Percentiles rank a stretch among this genome's conserved stretches.
Conservation (phyloP, 2,329 filamentous ascomycete genomes). For the Calonectria fujianensis region DNA sequence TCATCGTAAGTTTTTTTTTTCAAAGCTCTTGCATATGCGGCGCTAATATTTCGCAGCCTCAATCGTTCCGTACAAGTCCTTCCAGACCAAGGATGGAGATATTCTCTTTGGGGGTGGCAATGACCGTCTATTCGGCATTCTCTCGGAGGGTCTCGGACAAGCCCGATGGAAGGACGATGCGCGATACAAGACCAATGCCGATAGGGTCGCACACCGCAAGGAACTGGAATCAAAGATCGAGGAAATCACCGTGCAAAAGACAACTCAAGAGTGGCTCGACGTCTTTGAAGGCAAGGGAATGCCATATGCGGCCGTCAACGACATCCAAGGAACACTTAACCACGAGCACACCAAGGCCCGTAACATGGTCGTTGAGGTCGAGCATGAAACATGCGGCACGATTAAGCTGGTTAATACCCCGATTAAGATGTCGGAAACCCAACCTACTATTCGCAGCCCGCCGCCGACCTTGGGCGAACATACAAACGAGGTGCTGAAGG, state of each 20-base stretch:
- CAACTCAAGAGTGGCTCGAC: conserved; percentile 90
- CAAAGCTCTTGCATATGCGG: not conserved
- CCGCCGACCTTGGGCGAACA: conserved; percentile 93
- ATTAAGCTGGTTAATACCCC: conserved; percentile 96
- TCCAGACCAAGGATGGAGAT: conserved; percentile 82
- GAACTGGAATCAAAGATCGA: conserved; percentile 89
- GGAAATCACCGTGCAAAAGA: conserved; percentile 81
- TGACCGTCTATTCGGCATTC: conserved; percentile 79
- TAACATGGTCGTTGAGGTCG: conserved; percentile 91
- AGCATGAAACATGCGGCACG: conserved; percentile 88
- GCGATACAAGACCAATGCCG: conserved; percentile 77
- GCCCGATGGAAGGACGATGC: conserved; percentile 77
- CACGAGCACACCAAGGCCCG: conserved; percentile 90
- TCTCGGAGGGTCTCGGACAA: conserved; percentile 76
- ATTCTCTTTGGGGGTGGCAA: conserved; percentile 84
- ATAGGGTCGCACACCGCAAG: conserved; percentile 81
- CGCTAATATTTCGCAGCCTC: conserved; percentile 75
- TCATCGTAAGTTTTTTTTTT: conserved; percentile 78
- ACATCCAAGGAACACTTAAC: conserved; percentile 88
- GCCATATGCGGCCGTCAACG: conserved; percentile 95
- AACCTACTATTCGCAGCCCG: conserved; percentile 83
- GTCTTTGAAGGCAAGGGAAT: conserved; percentile 93
- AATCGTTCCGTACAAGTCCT: conserved; percentile 96
- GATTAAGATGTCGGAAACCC: conserved; percentile 92
- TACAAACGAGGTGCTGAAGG: conserved; percentile 83